Evolutionary conservation across 2,329 filamentous ascomycete genomes (phyloP).

Genomic region (Plenodomus lindquistii): DNA sequence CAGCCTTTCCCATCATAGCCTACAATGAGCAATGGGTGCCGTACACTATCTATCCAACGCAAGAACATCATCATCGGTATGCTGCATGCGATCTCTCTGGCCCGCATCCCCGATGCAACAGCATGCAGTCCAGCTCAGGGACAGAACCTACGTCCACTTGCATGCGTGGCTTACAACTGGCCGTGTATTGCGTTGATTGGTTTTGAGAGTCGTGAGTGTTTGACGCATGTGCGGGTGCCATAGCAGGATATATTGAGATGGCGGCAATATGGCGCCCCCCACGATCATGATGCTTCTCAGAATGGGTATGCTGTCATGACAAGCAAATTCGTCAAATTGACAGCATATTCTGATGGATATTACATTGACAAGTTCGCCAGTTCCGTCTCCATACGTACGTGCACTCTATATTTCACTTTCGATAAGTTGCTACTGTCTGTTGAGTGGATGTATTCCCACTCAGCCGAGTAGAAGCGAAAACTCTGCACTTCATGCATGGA

Average conservation of each 20-base stretch:
- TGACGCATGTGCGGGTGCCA: not conserved
- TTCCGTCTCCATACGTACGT: not conserved
- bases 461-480: constrained; percentile 26
- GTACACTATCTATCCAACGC: not conserved
- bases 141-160: constrained; percentile 10
- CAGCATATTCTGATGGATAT: not conserved
- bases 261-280: not conserved
- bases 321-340: not conserved
- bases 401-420: constrained; percentile 16
- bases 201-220: constrained; percentile 14
- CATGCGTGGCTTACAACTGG: not conserved
- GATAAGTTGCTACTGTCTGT: constrained; percentile 15
- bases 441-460: constrained; percentile 26
- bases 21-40: not conserved
- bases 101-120: constrained; percentile 37
- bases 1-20: not conserved
- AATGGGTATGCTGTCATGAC: not conserved
- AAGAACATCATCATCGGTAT: not conserved
- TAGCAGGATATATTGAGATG: not conserved
- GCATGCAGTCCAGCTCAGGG: constrained; percentile 20
- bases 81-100: constrained; percentile 25
- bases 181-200: constrained; percentile 12
- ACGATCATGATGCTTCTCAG: not conserved
- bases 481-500: constrained; percentile 21
- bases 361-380: not conserved